Conservation (phyloP, 306 rosid species). For the Malus sieversii region DNA sequence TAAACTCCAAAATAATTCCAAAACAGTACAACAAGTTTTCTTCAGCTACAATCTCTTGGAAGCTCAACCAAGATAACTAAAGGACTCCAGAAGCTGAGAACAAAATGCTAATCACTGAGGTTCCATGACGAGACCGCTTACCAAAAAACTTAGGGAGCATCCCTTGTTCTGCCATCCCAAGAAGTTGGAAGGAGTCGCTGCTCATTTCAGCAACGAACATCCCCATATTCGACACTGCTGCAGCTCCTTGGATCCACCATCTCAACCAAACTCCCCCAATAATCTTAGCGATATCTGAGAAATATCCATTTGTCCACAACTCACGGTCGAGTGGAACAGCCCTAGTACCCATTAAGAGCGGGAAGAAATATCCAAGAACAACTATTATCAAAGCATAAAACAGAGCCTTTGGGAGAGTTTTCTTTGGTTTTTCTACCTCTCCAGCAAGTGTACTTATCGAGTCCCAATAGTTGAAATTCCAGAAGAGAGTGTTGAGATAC, state of each 20-base stretch:
- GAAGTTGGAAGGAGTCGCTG: conserved; percentile 84
- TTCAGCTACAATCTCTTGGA: conserved; percentile 79
- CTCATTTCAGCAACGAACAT: conserved; percentile 96
- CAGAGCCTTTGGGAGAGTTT: no score
- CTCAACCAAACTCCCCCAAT: no score
- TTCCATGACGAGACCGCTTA: conserved; percentile 68
- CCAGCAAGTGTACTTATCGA: no score
- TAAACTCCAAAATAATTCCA: conserved; percentile 86
- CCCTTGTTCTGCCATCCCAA: conserved; percentile 95
- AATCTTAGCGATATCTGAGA: no score
- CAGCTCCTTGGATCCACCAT: conserved; percentile 87
- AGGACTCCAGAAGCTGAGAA: conserved; percentile 83
- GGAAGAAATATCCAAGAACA: no score
- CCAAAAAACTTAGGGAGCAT: conserved; percentile 70
- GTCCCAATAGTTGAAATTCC: no score
- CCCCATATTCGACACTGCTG: conserved; percentile 94
- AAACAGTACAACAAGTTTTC: conserved; percentile 88
- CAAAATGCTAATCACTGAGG: conserved; percentile 68
- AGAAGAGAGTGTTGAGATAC: no score
- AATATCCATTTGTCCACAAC: no score
- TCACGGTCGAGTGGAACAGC: no score
- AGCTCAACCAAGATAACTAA: conserved; percentile 76
- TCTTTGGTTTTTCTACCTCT: no score
- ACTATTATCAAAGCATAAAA: no score
- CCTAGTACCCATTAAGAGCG: no score